Conservation (phyloP, 768 basidiomycete species). For the Pleurotus tuber-regium region DNA sequence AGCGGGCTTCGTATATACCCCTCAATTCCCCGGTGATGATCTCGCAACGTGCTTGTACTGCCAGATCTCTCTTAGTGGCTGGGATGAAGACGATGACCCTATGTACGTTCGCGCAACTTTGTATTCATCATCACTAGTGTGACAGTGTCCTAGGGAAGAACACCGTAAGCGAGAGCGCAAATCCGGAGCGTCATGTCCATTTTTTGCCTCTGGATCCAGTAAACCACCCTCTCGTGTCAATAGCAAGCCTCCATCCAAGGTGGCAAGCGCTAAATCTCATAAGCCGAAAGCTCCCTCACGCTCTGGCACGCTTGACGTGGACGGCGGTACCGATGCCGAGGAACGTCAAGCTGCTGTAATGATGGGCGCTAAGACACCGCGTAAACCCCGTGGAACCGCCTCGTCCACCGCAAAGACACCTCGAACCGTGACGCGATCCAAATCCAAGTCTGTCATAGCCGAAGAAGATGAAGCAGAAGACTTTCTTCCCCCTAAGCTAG, state of each 20-base stretch:
- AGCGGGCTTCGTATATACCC: constrained; percentile 85
- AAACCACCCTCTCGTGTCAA: constrained; percentile 13
- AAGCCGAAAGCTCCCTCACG: constrained; percentile 8
- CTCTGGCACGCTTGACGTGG: constrained; percentile 2
- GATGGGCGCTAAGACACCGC: constrained; percentile 9
- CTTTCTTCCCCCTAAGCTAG: constrained; percentile 12
- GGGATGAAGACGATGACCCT: constrained; percentile 88
- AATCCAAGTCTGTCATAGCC: constrained; percentile 7
- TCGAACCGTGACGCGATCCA: neutral
- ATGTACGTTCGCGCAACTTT: constrained; percentile 50
- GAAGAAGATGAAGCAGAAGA: constrained; percentile 13
- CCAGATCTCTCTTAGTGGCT: constrained; percentile 73
- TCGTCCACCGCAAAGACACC: constrained; percentile 5
- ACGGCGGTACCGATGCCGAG: neutral
- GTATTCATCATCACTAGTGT: neutral
- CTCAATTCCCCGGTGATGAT: constrained; percentile 68
- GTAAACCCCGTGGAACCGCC: neutral
- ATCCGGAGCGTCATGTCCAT: constrained; percentile 38
- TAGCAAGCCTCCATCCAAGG: constrained; percentile 4
- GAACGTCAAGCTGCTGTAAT: constrained; percentile 3
- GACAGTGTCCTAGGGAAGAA: constrained; percentile 52
- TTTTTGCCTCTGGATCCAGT: constrained; percentile 28
- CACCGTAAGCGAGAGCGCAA: constrained; percentile 67
- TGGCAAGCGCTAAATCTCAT: neutral
- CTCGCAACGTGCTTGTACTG: constrained; percentile 87